Conservation (phyloP, 2,329 filamentous ascomycete species). For the Annulohypoxylon truncatum region DNA sequence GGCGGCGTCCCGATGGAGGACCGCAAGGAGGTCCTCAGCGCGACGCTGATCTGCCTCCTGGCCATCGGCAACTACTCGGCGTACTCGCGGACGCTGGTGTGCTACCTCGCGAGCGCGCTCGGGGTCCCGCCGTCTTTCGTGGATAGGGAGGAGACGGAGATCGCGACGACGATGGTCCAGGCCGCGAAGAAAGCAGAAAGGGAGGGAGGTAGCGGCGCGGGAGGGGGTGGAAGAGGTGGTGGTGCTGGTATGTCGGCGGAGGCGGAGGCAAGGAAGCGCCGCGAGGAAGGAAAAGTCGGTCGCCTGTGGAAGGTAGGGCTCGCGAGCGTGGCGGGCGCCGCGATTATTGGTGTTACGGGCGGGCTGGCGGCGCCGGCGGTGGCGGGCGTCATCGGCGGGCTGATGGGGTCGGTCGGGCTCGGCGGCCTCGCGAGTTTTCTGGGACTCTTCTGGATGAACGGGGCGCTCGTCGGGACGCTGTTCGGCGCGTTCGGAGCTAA, state of each 20-base stretch:
- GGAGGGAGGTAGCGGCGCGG: conserved; percentile 51
- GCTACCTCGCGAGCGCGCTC: conserved; percentile 76
- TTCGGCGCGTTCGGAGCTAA: conserved; percentile 91
- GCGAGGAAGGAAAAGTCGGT: conserved; percentile 74
- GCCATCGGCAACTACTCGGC: conserved; percentile 80
- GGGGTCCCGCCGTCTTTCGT: conserved; percentile 71
- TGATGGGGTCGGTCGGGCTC: conserved; percentile 87
- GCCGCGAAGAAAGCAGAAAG: conserved; percentile 65
- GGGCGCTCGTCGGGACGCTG: conserved; percentile 84
- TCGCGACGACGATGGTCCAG: conserved; percentile 79
- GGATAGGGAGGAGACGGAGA: conserved; percentile 77
- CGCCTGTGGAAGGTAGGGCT: conserved; percentile 92
- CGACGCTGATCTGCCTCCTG: conserved; percentile 75
- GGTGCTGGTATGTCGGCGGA: conserved; percentile 75
- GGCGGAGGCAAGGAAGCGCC: conserved; percentile 78
- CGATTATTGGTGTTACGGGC: conserved; percentile 89
- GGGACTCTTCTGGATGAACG: conserved; percentile 86
- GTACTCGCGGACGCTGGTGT: conserved; percentile 75
- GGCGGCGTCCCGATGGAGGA: conserved; percentile 68
- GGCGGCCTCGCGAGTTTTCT: conserved; percentile 88
- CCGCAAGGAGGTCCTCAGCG: conserved; percentile 73
- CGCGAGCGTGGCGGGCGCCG: conserved; percentile 87
- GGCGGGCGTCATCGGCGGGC: conserved; percentile 83
- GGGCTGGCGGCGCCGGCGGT: conserved; percentile 90
- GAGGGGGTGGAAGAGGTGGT: conserved; percentile 54